A percentile compares a stretch with the other conserved stretches of the same genome.
Evolutionary conservation across 1,284 basidiomycete species (phyloP).

Genomic region (Hymenochaete sp.): DNA sequence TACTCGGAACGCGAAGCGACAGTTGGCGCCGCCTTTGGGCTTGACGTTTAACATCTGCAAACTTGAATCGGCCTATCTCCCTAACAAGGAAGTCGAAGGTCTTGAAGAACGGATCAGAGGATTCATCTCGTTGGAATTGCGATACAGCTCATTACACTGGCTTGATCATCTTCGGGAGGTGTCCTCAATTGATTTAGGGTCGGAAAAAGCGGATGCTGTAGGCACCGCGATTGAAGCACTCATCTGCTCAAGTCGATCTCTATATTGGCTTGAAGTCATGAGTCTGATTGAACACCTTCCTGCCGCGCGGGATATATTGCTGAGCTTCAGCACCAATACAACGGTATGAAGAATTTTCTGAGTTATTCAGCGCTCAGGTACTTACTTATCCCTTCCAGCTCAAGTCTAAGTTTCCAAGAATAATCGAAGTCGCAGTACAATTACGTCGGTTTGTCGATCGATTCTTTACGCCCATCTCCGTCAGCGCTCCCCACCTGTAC

Average conservation of each 20-base stretch:
- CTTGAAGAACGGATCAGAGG: slow-evolving; percentile 2
- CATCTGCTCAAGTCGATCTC: neutral
- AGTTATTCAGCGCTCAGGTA: too few species aligned
- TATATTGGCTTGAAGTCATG: slow-evolving; percentile 7
- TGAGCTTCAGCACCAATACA: too few species aligned
- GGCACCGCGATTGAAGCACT: too few species aligned
- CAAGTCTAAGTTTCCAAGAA: too few species aligned
- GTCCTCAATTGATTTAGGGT: too few species aligned
- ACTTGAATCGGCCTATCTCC: slow-evolving; percentile 30
- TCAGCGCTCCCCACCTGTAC: slow-evolving; percentile 1
- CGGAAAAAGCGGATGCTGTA: neutral
- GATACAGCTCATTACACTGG: neutral
- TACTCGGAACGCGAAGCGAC: too few species aligned
- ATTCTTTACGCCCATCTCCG: neutral
- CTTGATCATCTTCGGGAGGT: neutral
- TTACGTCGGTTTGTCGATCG: neutral
- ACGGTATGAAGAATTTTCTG: too few species aligned
- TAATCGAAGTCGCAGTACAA: too few species aligned
- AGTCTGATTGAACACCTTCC: neutral
- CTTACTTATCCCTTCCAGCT: too few species aligned
- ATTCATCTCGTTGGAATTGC: neutral
- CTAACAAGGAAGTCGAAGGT: neutral
- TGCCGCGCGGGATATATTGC: too few species aligned
- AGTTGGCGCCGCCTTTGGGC: too few species aligned
- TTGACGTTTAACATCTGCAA: slow-evolving; percentile 49